Evolutionary conservation across 495 filamentous ascomycete genomes (phyloP), one percentile per base, ranked within the genome.

Genomic region (Corynascus novoguineensis): DNA sequence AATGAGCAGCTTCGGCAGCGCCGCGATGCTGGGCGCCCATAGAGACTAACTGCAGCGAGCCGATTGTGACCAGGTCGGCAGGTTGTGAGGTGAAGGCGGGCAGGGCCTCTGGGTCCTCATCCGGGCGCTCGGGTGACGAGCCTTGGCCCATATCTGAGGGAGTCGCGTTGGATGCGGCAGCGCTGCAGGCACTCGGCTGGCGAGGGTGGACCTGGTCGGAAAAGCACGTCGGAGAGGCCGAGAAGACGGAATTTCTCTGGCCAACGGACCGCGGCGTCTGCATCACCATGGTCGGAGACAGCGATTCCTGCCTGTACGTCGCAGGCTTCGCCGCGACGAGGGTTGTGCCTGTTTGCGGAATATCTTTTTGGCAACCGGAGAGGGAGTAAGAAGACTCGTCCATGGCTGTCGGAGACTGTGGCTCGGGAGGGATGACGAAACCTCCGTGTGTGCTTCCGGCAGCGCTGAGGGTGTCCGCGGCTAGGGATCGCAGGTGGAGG

Each of bases 31-130:
- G 59, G 10, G 57, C 53, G 10, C 59, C 54, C 66, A 68, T 64
- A 29, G 64, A 64, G 11, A 56, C 48, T 31, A 68, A 54, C 57
- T 68, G 63, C 10, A 68, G 46, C n/a, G 59, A 59, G 19, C 64
- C 64, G 14, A 68, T 56, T 11, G 64, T 64, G 50, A 68, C 59
- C n/a, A 68, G 59, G 38, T 66, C 66, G 19, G 42, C 37, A 4
- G 66, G 66, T 12, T 46, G 53, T 25, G 66, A 62, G 0, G 61
- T 62, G 47, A 66, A 64, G 5, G 34, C 22, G 12, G 63, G 64
- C 0, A 66, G 56, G 6, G 49, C 41, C 19, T 62, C 53, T 0
- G 50, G 59, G 5, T n/a, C 31, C 0, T 47, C 50, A 10, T 58
- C 60, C 2, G 56, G 53, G 5, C 32, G 4, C 21, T 25, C 41